Conservation (phyloP, 1,284 basidiomycete genomes). For the Pholiota adiposa region DNA sequence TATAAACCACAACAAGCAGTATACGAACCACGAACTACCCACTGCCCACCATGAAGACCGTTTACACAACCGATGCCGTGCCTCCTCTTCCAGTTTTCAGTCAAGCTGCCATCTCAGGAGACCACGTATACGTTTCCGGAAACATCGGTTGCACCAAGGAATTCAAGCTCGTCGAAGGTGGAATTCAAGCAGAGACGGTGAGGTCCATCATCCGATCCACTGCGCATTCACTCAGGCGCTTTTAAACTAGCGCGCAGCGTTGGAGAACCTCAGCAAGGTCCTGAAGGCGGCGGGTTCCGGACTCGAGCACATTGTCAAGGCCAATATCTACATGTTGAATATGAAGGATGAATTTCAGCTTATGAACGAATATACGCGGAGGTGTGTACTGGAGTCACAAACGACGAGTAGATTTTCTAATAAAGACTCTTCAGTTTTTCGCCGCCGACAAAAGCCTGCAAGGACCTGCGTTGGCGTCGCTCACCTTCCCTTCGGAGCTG, state of each 20-base stretch:
- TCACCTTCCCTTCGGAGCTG: slow-evolving; percentile 59
- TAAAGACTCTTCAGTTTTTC: slow-evolving; percentile 17
- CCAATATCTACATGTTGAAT: slow-evolving; percentile 60
- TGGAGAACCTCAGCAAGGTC: slow-evolving; percentile 61
- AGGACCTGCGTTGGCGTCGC: slow-evolving; percentile 70
- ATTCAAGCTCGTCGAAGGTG: slow-evolving; percentile 55
- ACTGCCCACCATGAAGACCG: slow-evolving; percentile 8
- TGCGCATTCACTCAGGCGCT: not conserved
- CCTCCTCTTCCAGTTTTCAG: slow-evolving; percentile 16
- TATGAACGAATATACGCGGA: slow-evolving; percentile 58
- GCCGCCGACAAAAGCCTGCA: slow-evolving; percentile 56
- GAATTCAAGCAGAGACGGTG: slow-evolving; percentile 56
- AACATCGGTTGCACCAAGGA: slow-evolving; percentile 58
- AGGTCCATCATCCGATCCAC: slow-evolving; percentile 27
- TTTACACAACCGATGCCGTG: slow-evolving; percentile 10
- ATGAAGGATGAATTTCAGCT: slow-evolving; percentile 51
- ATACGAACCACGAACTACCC: too few species aligned
- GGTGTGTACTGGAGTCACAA: not conserved
- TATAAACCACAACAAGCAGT: too few species aligned
- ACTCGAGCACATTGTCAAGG: slow-evolving; percentile 63
- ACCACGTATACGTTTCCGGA: slow-evolving; percentile 61
- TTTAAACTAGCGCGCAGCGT: slow-evolving; percentile 50
- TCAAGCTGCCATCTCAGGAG: slow-evolving; percentile 9
- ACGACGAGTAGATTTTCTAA: not conserved
- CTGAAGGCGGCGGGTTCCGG: slow-evolving; percentile 64